These are phyloP conservation scores for Pseudoturritis turrita DNA, from an alignment of 345 rosid genomes.

Conservation along the genomic window DNA sequence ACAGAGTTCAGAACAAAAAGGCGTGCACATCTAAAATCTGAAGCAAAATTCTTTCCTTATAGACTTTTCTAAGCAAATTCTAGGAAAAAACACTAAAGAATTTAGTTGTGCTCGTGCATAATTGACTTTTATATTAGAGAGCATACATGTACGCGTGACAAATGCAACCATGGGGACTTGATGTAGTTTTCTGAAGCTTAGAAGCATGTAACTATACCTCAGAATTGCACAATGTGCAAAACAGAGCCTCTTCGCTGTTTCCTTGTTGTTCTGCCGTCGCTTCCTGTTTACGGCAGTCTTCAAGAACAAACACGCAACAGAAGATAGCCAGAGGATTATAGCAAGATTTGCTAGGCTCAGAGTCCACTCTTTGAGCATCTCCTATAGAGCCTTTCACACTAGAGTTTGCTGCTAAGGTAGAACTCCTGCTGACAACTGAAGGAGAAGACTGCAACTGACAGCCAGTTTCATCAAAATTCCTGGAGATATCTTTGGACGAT, in stretches of 20 bases:
- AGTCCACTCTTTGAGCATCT: slow-evolving; percentile 42
- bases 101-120: not conserved
- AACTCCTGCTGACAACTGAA: slow-evolving; percentile 67
- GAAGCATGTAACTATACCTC: slow-evolving; percentile 52
- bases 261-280: slow-evolving; percentile 47
- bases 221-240: slow-evolving; percentile 83
- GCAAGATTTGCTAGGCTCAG: slow-evolving; percentile 30
- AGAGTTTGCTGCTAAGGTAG: slow-evolving; percentile 52
- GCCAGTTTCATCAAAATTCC: slow-evolving; percentile 50
- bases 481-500: not conserved
- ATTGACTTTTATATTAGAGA: not conserved
- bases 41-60: not conserved
- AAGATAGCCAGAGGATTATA: slow-evolving; percentile 46
- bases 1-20: slow-evolving; percentile 2
- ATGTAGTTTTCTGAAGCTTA: not conserved
- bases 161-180: not conserved
- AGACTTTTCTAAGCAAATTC: not conserved
- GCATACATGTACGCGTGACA: not conserved
- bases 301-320: slow-evolving; percentile 63
- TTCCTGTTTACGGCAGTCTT: slow-evolving; percentile 77
- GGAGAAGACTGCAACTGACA: slow-evolving; percentile 57
- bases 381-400: slow-evolving; percentile 55
- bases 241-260: slow-evolving; percentile 60
- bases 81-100: not conserved
- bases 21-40: not conserved